Base-by-base conservation (phyloP, 2,329 filamentous ascomycete genomes). In the Neophaeococcomyces aloes region DNA sequence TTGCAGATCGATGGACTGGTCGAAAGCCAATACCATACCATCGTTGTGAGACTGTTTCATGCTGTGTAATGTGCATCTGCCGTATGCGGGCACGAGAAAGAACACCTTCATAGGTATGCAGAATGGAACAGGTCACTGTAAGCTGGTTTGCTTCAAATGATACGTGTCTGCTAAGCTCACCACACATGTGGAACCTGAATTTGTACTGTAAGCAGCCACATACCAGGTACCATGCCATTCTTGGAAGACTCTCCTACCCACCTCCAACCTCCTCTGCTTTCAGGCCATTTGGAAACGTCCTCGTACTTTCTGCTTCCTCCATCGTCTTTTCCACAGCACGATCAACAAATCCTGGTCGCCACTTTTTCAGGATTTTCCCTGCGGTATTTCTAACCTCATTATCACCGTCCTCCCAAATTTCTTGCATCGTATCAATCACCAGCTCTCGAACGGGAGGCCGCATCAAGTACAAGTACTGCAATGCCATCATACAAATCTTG, bases 401-500 rank as follows among this genome's bases (percentile, higher is more conserved):
- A 38, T 70, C 67, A 69, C 71, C 70, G 38, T 69, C 72, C 34
- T 45, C 21, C 64, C 76, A 80, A 31, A 81, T 65, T 50, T 75
- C 70, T 49, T 76, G 71, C 8, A 79, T 55, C 1, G 74, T 70
- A 53, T 79, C 74, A 8, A 80, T 59, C 34, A 71, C 73, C 42
- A 74, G 62, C 13, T 75, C 70, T 44, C 75, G 65, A 1, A 71
- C 72, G 0, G 77, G 77, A 4, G 76, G 75, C n/a, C 75, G 67
- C 55, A 78, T 68, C 61, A 76, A 68, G 46, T 76, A 62, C 19
- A 78, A 58, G 54, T 78, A 77, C 64, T 78, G 67, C 48, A 81
- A 61, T 10, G 75, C 67, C 52, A 73, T 73, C 15, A 74, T 69
- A 19, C 73, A 75, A 32, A 81, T 65, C 36, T 68, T 69, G 37